A percentile compares a stretch with the other conserved stretches of the same genome.
Evolutionary conservation across 768 basidiomycete species (phyloP).

Genomic region (Rhodotorula diobovata): DNA sequence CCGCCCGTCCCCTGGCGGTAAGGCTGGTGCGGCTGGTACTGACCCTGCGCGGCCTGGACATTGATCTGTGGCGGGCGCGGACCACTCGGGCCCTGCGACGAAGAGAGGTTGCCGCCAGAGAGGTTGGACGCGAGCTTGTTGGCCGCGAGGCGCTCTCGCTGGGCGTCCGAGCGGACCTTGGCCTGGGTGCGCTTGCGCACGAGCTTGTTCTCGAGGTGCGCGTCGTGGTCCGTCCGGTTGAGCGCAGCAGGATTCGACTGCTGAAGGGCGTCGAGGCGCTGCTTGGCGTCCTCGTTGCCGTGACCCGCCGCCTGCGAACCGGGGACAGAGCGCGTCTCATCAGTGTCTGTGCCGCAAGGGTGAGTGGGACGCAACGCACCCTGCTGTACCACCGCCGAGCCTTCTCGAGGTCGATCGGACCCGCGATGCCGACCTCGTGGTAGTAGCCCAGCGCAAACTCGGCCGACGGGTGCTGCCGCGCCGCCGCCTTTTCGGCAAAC

Average conservation of each 20-base stretch:
- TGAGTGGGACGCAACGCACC: conserved; percentile 47
- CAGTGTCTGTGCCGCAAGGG: background rate
- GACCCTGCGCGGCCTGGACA: background rate
- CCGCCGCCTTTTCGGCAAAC: conserved; percentile 73
- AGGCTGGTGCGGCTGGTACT: background rate
- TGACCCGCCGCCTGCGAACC: conserved; percentile 66
- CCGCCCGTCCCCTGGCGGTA: background rate
- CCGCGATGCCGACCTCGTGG: conserved; percentile 83
- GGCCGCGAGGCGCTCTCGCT: conserved; percentile 22
- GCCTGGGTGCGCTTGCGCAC: conserved; percentile 75
- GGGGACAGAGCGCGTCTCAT: background rate
- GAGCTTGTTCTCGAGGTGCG: conserved; percentile 69
- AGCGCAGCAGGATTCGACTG: conserved; percentile 59
- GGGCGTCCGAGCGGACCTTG: conserved; percentile 44
- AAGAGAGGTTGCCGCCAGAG: conserved; percentile 8
- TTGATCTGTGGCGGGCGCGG: background rate
- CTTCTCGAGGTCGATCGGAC: conserved; percentile 52
- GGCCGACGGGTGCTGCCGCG: conserved; percentile 61
- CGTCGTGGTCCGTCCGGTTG: conserved; percentile 73
- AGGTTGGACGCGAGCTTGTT: conserved; percentile 15
- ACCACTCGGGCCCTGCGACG: background rate
- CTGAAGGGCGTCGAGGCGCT: conserved; percentile 66
- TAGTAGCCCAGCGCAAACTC: conserved; percentile 98
- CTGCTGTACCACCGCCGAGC: conserved; percentile 74
- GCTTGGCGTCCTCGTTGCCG: conserved; percentile 72